Conservation (phyloP, 768 basidiomycete species). For the Tremella fuciformis region DNA sequence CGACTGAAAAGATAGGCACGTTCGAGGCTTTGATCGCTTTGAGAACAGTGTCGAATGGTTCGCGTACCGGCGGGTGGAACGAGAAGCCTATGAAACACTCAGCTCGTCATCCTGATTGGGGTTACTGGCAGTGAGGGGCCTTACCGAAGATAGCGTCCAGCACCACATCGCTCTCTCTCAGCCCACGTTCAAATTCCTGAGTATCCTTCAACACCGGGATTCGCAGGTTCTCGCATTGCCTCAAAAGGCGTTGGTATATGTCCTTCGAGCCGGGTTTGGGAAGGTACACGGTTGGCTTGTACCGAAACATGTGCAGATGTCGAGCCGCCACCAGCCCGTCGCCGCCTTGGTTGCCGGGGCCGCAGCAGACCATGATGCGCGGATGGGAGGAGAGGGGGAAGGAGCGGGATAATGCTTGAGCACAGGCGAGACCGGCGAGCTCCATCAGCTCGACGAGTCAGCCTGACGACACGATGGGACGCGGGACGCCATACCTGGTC, state of each 20-base stretch:
- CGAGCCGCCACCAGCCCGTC: conserved; percentile 95
- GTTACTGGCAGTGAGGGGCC: conserved; percentile 8
- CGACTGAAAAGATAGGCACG: conserved; percentile 85
- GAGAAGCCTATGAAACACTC: conserved; percentile 62
- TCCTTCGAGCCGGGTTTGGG: conserved; percentile 96
- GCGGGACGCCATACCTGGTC: conserved; percentile 65
- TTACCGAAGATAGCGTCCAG: conserved; percentile 88
- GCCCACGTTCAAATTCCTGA: conserved; percentile 51
- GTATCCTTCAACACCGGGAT: conserved; percentile 68
- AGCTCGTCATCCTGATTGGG: not conserved
- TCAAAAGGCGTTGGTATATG: conserved; percentile 82
- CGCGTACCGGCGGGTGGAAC: conserved; percentile 82
- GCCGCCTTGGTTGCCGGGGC: conserved; percentile 96
- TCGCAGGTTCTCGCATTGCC: conserved; percentile 82
- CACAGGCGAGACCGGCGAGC: conserved; percentile 89
- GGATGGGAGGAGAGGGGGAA: conserved; percentile 68
- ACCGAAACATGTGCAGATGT: conserved; percentile 91
- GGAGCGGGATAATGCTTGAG: conserved; percentile 75
- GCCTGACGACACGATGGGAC: not conserved
- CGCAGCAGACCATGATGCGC: conserved; percentile 89
- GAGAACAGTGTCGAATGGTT: conserved; percentile 79
- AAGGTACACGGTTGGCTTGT: conserved; percentile 82
- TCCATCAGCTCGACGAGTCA: conserved; percentile 75
- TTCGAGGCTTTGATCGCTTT: conserved; percentile 62
- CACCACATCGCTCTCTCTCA: conserved; percentile 63